Percentiles rank a stretch among this genome's conserved stretches.
These are phyloP conservation scores for Bipolaris sorokiniana DNA, from an alignment of 2,329 filamentous ascomycete genomes.

Conservation along the genomic window DNA sequence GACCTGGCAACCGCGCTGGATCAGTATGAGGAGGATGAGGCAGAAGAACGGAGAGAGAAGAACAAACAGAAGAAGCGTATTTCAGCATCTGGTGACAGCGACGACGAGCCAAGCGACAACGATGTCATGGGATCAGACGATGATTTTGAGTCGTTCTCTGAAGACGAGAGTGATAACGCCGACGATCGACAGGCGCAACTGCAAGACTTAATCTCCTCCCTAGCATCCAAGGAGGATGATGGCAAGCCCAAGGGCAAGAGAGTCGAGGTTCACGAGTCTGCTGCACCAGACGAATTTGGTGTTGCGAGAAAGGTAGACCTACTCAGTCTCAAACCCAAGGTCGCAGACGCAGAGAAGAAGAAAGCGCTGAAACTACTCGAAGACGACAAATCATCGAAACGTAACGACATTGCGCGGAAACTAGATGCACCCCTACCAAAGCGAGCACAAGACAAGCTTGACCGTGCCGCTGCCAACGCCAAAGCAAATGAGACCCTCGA, in stretches of 20 bases:
- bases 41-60: constrained; percentile 35
- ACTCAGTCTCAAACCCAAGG: constrained; percentile 73
- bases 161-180: constrained; percentile 52
- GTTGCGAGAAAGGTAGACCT: constrained; percentile 73
- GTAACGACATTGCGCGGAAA: constrained; percentile 66
- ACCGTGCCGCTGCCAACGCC: constrained; percentile 81
- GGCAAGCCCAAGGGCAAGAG: constrained; percentile 41
- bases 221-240: constrained; percentile 55
- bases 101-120: constrained; percentile 59
- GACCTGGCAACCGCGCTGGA: constrained; percentile 69
- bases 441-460: constrained; percentile 82
- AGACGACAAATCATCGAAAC: constrained; percentile 66
- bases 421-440: constrained; percentile 83
- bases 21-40: constrained; percentile 48
- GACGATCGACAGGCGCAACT: constrained; percentile 68
- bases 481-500: constrained; percentile 91
- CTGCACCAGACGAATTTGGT: constrained; percentile 66
- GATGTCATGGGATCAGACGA: constrained; percentile 54
- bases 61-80: constrained; percentile 51
- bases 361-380: constrained; percentile 78
- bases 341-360: constrained; percentile 76
- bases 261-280: constrained; percentile 62
- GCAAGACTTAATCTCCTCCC: constrained; percentile 71
- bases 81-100: constrained; percentile 55
- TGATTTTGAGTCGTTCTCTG: constrained; percentile 58